Base-by-base conservation (phyloP, 805 yeast species). In the Yarrowia hollandica region DNA sequence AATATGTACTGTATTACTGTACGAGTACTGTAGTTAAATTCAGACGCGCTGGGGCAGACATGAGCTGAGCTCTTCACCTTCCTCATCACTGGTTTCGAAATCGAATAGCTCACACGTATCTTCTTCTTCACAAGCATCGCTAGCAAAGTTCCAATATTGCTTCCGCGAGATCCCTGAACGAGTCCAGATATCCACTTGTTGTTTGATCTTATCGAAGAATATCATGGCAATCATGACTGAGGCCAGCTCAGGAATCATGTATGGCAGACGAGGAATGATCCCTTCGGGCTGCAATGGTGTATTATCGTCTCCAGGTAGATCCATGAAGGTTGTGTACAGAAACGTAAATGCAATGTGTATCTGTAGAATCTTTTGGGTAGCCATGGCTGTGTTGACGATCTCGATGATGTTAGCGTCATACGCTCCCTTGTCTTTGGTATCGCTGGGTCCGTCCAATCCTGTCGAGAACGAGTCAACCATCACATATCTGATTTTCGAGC, bases 171-270 rank as follows among this genome's bases (percentile, higher is more conserved):
- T 44, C 3, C 54, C 54, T 15, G 25, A 19, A 6, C 12, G 16
- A 1, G 54, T 44, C 54, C 54, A 44, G 25, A 44, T 44, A n/a
- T 44, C 54, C 10, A 44, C 37, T 30, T 44, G 35, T n/a, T 44
- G 54, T 30, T 21, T 44, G 21, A 44, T 30, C 54, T 44, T 48
- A 39, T 48, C 39, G 4, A 48, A 33, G 18, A 21, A 33, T 15
- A 48, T 16, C 12, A 48, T 4, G 4, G 55, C 39, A 2, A 31
- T 22, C 2, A 48, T 48, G 12, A 12, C 39, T 21, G 26, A 22
- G 7, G 55, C 55, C 30, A 48, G 28, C 25, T 48, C 55, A 14
- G 55, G 55, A 16, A 16, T 33, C 11, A 48, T 14, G 10, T 30
- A 44, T 2, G 54, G 54, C 4, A 44, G 22, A 6, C 54, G 12